phyloP scores from a whole-genome alignment of 208 protist species.

The Acanthamoeba castellanii region DNA sequence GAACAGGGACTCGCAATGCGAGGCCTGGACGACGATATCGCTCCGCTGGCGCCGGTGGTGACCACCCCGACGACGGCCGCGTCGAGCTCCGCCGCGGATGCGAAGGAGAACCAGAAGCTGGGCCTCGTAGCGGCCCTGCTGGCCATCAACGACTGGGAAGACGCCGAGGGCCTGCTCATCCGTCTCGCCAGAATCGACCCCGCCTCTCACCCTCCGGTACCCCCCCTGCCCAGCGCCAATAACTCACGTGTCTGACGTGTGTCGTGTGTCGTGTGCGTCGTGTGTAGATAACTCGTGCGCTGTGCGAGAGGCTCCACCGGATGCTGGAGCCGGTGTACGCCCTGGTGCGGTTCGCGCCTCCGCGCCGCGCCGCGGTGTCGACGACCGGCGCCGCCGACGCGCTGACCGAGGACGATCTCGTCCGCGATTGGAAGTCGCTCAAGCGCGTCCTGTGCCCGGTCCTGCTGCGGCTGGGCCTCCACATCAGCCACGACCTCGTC shows the following conservation, averaged over 20 bases:
- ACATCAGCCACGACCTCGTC: slow-evolving; percentile 7
- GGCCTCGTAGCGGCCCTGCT: slow-evolving; percentile 72
- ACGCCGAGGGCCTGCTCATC: slow-evolving; percentile 11
- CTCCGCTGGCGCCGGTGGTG: neutral
- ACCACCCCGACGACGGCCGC: neutral
- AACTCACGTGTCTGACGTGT: neutral
- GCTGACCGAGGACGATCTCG: slow-evolving; percentile 2
- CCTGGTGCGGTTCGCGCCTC: slow-evolving; percentile 39
- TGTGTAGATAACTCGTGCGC: slow-evolving; percentile 16
- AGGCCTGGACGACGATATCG: slow-evolving; percentile 45
- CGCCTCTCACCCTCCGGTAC: slow-evolving; percentile 23
- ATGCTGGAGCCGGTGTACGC: slow-evolving; percentile 78
- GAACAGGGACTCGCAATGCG: neutral
- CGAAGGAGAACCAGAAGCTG: slow-evolving; percentile 79
- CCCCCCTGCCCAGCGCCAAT: neutral
- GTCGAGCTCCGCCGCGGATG: neutral
- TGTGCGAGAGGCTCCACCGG: slow-evolving; percentile 33
- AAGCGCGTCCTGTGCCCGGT: neutral
- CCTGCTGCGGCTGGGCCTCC: slow-evolving; percentile 1
- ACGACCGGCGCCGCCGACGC: neutral
- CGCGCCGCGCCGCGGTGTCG: neutral
- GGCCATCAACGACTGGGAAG: slow-evolving; percentile 40
- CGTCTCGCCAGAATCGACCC: neutral
- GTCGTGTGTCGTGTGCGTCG: neutral
- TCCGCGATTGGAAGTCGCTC: slow-evolving; percentile 4